phyloP scores from a whole-genome alignment of 441 rosid species.

The Isatis lusitanica region DNA sequence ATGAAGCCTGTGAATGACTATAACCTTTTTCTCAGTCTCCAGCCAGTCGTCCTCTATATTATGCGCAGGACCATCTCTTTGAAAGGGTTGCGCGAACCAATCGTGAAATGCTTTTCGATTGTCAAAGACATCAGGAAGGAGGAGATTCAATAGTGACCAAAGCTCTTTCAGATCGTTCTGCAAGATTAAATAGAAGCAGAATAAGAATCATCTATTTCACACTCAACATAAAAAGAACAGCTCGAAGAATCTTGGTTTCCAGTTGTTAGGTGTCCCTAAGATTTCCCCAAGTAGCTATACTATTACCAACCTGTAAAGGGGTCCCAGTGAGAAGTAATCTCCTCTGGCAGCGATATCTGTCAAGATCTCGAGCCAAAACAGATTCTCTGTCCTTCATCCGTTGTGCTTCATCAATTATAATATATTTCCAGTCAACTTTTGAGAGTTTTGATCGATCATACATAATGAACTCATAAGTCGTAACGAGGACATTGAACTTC shows the following conservation, averaged over 20 bases:
- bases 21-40: slow-evolving; percentile 99
- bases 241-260: slow-evolving; percentile 15
- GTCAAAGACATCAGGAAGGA: slow-evolving; percentile 99
- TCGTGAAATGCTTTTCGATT: slow-evolving; percentile 99
- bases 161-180: slow-evolving; percentile 99
- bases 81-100: slow-evolving; percentile 99
- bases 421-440: slow-evolving; percentile 98
- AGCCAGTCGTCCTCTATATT: slow-evolving; percentile 99
- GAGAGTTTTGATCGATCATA: slow-evolving; percentile 98
- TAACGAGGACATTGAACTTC: slow-evolving; percentile 98
- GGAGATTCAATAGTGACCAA: slow-evolving; percentile 98
- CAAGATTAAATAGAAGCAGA: slow-evolving; percentile 28
- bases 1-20: slow-evolving; percentile 98
- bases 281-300: slow-evolving; percentile 19
- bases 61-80: slow-evolving; percentile 78
- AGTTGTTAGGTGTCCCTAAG: slow-evolving; percentile 15
- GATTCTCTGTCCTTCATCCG: slow-evolving; percentile 99
- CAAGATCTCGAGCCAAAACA: slow-evolving; percentile 99
- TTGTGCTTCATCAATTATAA: slow-evolving; percentile 98
- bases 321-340: slow-evolving; percentile 99
- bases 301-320: slow-evolving; percentile 88
- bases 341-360: slow-evolving; percentile 97
- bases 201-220: slow-evolving; percentile 3
- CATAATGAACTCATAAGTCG: slow-evolving; percentile 99
- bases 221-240: slow-evolving; percentile 16